Base-by-base conservation (phyloP, 2,329 filamentous ascomycete species). In the Aspergillus sp. region DNA sequence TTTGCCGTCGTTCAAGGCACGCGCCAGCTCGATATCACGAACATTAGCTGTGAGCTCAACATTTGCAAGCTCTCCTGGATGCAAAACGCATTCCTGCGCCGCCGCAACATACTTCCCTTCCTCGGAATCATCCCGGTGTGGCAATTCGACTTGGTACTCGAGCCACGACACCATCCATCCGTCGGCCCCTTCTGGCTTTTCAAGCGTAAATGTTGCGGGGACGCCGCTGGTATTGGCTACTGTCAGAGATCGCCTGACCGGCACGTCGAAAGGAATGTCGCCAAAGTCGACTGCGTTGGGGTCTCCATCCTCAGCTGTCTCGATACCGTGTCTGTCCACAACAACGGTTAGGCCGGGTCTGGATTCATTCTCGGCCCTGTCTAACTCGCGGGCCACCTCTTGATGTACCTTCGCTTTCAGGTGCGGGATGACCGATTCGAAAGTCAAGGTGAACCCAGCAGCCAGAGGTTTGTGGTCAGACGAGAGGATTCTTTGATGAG, bases 381-480 rank as follows among this genome's bases (percentile, higher is more conserved):
- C 95, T 7, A 98, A 81, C 69, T 96, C 90, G 57, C 90, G 85
- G 1, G 90, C 93, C 12, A 98, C 90, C 70, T 98, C 92, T 58
- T 90, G 87, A 62, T 96, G 90, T 0, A 98, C 82, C 63, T 87
- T 89, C 1, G 91, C 86, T 73, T 96, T 97, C 26, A 96, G 79
- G 29, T 94, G 88, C 0, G 92, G 90, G 0, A 96, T 87, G 1
- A 96, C 90, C 0, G 91, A 90, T 63, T 97, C 91, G 71, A 95
- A 97, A 49, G 90, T 88, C 7, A 99, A 77, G 0, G 85, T 89
- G 71, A 98, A 98, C 0, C 93, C 80, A 0, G 92, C 91, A 59
- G 88, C 86, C 2, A 99, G 79, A 0, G 95, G 96, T 73, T 99
- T 99, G 76, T 99, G 95, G 68, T 99, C 95, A 0, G 94, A 98